Base-by-base conservation (phyloP, 352 stramenopile genomes). In the Phytophthora ohioensis region DNA sequence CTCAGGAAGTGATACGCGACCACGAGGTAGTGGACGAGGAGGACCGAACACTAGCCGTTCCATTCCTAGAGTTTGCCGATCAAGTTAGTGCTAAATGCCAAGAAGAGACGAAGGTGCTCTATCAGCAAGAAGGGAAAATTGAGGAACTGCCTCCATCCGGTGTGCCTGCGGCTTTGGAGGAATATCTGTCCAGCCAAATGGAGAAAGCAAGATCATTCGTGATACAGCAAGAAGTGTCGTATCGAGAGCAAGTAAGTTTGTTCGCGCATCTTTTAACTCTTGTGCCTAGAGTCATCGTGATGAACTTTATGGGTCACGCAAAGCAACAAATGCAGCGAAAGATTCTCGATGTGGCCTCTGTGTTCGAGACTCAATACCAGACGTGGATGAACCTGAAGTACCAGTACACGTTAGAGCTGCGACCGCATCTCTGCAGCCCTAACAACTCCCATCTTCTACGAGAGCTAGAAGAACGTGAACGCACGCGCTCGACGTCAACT, bases 371-470 rank as follows among this genome's bases (percentile, higher is more conserved):
- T n/a, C n/a, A n/a, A n/a, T n/a, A n/a, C n/a, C n/a, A n/a, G n/a
- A n/a, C n/a, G n/a, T n/a, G n/a, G n/a, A n/a, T n/a, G n/a, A n/a
- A n/a, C n/a, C n/a, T n/a, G n/a, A n/a, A n/a, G n/a, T n/a, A n/a
- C n/a, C n/a, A n/a, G n/a, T n/a, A n/a, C n/a, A n/a, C n/a, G n/a
- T n/a, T n/a, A n/a, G n/a, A n/a, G n/a, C n/a, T n/a, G n/a, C n/a
- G n/a, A n/a, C n/a, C n/a, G n/a, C n/a, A 92, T 31, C 71, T 97
- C 31, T 91, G 87, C 58, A 93, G 83, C 11, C 80, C 81, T 10
- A 95, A 97, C 74, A 86, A 89, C 36, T 62, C 43, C 1, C 42
- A 69, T 0, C 71, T 87, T 41, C 69, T 97, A 34, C 60, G 72
- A 34, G 73, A 71, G 11, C 64, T 97, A 11, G 85, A 85, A 57